Evolutionary conservation across 2,329 filamentous ascomycete genomes (phyloP), one percentile per base, ranked within the genome.

Genomic region (Monosporascus sp.): DNA sequence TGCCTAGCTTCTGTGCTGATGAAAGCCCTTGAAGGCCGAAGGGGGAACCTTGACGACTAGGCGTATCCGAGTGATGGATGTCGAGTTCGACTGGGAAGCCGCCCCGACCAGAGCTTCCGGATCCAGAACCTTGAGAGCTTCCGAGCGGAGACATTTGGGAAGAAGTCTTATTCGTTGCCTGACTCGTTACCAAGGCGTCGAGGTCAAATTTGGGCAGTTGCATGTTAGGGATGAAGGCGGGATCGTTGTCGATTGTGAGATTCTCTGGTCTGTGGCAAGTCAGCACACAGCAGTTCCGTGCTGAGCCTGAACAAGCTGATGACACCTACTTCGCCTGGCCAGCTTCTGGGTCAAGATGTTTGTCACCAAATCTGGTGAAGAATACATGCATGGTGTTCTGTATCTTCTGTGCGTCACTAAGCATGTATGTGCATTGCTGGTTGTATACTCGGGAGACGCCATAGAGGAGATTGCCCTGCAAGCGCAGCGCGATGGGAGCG

Each of bases 401-500:
- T 38, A 88, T 85, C 60, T 82, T 85, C 69, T 92, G 86, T 2
- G 86, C 85, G 65, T 97, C 94, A 3, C 81, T 79, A 47, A 97
- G 83, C 24, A 96, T 83, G 67, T 96, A 99, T 38, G 80, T 79
- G 63, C 89, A 96, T 71, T 99, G 92, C 67, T 96, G 89, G 25
- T 83, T 79, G 68, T 90, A 96, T 18, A 97, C 91, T 48, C 88
- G 83, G 3, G 90, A 88, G 17, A 96, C 83, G 5, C 92, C 92
- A 67, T 88, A 92, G 27, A 99, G 82, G 18, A 99, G 78, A 62
- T 87, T 97, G 17, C 91, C 88, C 67, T 97, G 93, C 22, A 99
- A 80, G 37, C 94, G 86, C 59, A 99, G 72, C 5, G 94, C 93
- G 73, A 99, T 87, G 2, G 94, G 94, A 2, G 89, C 90, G 6